Conservation (phyloP, 495 filamentous ascomycete species). For the Neurospora sp. region DNA sequence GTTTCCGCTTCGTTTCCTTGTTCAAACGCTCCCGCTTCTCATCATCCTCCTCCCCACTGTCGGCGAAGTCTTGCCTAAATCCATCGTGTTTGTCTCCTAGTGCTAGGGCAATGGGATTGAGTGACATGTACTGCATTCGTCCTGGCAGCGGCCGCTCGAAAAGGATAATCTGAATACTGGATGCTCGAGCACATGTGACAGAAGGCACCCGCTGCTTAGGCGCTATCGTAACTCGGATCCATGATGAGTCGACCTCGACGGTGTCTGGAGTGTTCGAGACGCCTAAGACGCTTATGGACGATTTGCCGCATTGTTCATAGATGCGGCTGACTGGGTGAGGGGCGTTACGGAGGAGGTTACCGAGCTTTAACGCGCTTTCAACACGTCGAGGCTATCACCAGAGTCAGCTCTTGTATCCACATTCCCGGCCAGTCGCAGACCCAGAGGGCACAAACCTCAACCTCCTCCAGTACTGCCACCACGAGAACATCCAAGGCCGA, state of each 20-base stretch:
- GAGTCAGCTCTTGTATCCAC: slow-evolving; percentile 2
- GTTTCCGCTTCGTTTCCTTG: slow-evolving; percentile 40
- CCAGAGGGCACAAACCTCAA: slow-evolving; percentile 54
- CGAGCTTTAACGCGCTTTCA: slow-evolving; percentile 76
- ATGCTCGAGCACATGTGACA: slow-evolving; percentile 56
- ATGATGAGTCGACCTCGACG: slow-evolving; percentile 51
- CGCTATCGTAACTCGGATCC: slow-evolving; percentile 58
- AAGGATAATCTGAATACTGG: slow-evolving; percentile 77
- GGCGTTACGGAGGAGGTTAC: slow-evolving; percentile 73
- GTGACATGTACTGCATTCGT: slow-evolving; percentile 93
- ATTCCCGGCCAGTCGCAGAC: neutral
- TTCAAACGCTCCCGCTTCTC: slow-evolving; percentile 49
- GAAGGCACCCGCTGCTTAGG: slow-evolving; percentile 50
- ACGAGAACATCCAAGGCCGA: slow-evolving; percentile 86
- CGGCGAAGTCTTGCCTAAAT: slow-evolving; percentile 19
- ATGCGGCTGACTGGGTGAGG: slow-evolving; percentile 74
- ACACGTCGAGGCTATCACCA: slow-evolving; percentile 52
- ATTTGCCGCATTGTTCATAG: slow-evolving; percentile 72
- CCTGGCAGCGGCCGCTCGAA: slow-evolving; percentile 79
- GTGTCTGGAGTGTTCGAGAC: slow-evolving; percentile 52
- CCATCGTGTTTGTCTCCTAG: slow-evolving; percentile 61
- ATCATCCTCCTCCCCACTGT: slow-evolving; percentile 50
- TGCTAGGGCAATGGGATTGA: slow-evolving; percentile 79
- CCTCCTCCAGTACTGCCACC: slow-evolving; percentile 77
- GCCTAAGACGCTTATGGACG: slow-evolving; percentile 78